Evolutionary conservation across 2,329 filamentous ascomycete genomes (phyloP), one percentile per base, ranked within the genome.

Genomic region (Xylaria sp.): DNA sequence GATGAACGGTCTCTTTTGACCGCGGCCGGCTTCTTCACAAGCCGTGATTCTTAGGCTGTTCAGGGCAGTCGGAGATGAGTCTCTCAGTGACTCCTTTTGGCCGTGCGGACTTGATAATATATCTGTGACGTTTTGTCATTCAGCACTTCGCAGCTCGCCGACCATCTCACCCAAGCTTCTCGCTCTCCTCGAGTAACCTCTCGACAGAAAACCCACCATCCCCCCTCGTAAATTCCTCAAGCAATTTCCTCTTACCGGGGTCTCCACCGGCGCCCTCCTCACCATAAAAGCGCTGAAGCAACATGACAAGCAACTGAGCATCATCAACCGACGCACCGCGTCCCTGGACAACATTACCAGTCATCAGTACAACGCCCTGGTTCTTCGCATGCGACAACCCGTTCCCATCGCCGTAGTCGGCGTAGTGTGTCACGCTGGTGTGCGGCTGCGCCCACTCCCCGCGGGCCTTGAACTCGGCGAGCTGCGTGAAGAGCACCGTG

Each of bases 211-310:
- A 99, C 62, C 85, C 85, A 67, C 82, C 82, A 81, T 97, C 94
- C 0, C 95, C 96, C 25, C 83, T 85, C 0, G 88, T 91, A 80
- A 99, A 99, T 86, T 91, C 91, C 80, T 94, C 89, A 78, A 98
- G 80, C 78, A 99, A 79, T 80, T 86, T 86, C 77, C 86, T 89
- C 82, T 92, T 90, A 72, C 88, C 87, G 70, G 86, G 85, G 1
- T 82, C 84, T 73, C 90, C 90, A 78, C 89, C 87, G 72, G 85
- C 82, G 62, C 84, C 84, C 69, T 80, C 79, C 55, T 74, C 76
- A 7, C 91, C 89, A 78, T 99, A 99, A 81, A 99, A 99, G 78
- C 94, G 90, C 84, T 99, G 96, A 82, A 99, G 83, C 75, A 94
- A 96, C 89, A 98, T 92, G 59, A 97, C 85, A 75, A 99, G 82